Evolutionary conservation across 495 filamentous ascomycete genomes (phyloP).

Genomic region (Clohesyomyces aquaticus): DNA sequence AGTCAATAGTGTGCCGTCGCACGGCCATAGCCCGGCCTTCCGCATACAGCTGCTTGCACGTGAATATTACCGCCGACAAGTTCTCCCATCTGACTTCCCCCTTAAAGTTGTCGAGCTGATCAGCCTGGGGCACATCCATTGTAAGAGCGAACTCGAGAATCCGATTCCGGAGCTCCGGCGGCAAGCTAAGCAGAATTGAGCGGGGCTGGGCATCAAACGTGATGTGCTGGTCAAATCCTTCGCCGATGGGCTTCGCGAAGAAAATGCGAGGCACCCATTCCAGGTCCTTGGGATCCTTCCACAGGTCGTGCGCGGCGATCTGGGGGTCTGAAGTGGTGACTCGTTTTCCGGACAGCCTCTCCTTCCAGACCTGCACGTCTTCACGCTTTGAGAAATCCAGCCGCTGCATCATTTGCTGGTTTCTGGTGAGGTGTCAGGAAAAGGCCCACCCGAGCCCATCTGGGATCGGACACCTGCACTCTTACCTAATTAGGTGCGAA

Average conservation of each 20-base stretch:
- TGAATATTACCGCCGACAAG: constrained; percentile 14
- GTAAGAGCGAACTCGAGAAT: constrained; percentile 16
- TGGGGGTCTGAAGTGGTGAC: constrained; percentile 2
- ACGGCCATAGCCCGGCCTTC: constrained; percentile 17
- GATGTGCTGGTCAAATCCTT: constrained; percentile 13
- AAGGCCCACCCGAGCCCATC: too few species aligned
- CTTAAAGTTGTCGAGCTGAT: neutral
- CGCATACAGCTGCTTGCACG: constrained; percentile 26
- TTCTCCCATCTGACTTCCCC: constrained; percentile 6
- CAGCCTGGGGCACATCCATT: neutral
- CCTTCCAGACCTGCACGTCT: constrained; percentile 10
- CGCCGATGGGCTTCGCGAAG: neutral
- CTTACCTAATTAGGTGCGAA: too few species aligned
- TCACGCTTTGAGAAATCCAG: neutral
- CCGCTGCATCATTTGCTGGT: neutral
- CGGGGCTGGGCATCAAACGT: neutral
- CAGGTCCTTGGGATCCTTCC: neutral
- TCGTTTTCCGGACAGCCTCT: constrained; percentile 18
- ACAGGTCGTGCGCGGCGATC: neutral
- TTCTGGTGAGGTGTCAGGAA: too few species aligned
- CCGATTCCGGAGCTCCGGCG: constrained; percentile 16
- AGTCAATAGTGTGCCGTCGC: constrained; percentile 9
- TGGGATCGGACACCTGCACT: too few species aligned
- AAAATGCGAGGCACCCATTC: constrained; percentile 18
- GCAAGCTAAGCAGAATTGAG: constrained; percentile 7